Conservation (phyloP, 805 yeast species). For the Ogataea allantospora region DNA sequence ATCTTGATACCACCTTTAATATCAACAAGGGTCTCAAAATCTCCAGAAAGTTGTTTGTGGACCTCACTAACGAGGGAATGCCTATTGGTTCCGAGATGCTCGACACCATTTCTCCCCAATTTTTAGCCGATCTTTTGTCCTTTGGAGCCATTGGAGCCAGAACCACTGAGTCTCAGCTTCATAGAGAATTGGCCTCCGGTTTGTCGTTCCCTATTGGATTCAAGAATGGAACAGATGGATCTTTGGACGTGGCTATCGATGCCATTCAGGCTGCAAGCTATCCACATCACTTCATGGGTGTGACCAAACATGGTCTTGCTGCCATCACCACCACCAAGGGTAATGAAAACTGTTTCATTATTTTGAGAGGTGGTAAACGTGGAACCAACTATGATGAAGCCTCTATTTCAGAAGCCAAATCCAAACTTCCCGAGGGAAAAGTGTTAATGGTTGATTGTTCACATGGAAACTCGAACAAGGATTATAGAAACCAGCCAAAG, state of each 20-base stretch:
- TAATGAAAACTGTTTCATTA: constrained; percentile 89
- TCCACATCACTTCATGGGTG: constrained; percentile 95
- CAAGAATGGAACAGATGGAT: constrained; percentile 98
- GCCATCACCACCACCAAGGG: constrained; percentile 97
- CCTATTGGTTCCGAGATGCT: constrained; percentile 98
- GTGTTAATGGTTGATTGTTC: constrained; percentile 94
- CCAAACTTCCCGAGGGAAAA: constrained; percentile 45
- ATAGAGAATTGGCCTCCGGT: constrained; percentile 96
- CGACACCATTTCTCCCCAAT: constrained; percentile 97
- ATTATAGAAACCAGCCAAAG: constrained; percentile 91
- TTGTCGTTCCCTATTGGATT: constrained; percentile 98
- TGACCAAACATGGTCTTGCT: constrained; percentile 94
- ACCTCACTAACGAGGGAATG: constrained; percentile 72
- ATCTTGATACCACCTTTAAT: constrained; percentile 85
- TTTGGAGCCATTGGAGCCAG: constrained; percentile 99
- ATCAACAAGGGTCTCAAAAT: constrained; percentile 92
- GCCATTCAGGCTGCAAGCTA: constrained; percentile 90
- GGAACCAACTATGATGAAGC: constrained; percentile 89
- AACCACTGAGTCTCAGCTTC: constrained; percentile 97
- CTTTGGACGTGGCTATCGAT: constrained; percentile 87
- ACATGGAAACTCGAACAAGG: constrained; percentile 94
- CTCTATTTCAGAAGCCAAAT: constrained; percentile 74
- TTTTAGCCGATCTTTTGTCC: constrained; percentile 82
- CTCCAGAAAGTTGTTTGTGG: constrained; percentile 80
- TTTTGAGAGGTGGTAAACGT: constrained; percentile 92